Evolutionary conservation across 2,329 filamentous ascomycete species (phyloP), one percentile per base, ranked within the genome.

Genomic region (Hypoxylon sp.): DNA sequence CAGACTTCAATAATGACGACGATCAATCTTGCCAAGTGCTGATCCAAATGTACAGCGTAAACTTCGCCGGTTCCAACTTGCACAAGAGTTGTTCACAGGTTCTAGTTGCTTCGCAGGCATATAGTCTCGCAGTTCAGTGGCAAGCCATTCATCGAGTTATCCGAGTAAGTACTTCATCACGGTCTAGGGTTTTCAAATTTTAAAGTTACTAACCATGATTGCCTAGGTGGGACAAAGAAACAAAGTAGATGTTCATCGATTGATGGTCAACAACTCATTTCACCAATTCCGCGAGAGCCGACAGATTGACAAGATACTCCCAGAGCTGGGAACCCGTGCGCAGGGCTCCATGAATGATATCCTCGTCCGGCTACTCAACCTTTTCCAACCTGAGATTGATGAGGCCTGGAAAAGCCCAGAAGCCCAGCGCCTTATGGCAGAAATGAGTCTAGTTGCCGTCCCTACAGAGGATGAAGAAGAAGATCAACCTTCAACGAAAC

Each of bases 21-120:
- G 15, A 45, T 2, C 15, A 55, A 2, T 64, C 63, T 1, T 66
- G 62, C 43, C 65, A 68, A 15, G 55, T 68, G 2, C n/a, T 68
- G 12, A 67, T 68, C 5, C 66, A 67, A 45, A 57, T 66, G 53
- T 67, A 67, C 42, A 61, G 48, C 0, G 66, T 68, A n/a, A 61
- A 60, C 0, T 66, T 65, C 21, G 64, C 63, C 0, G 65, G 65
- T 1, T 62, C 62, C 0, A 68, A 67, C 30, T 40, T 67, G 13
- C 66, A 68, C 25, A 61, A 63, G 27, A 63, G 36, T 17, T 68
- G 66, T 20, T 59, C 61, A 1, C 61, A 55, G 12, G 66, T 67
- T 3, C 20, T 68, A 2, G 55, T 68, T 3, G 61, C 64, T 7
- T 54, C 64, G 2, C 64, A 67, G 26, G 56, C 65, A 0, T 42